Conservation (phyloP, 805 yeast species). For the Kuraishia piskuri region DNA sequence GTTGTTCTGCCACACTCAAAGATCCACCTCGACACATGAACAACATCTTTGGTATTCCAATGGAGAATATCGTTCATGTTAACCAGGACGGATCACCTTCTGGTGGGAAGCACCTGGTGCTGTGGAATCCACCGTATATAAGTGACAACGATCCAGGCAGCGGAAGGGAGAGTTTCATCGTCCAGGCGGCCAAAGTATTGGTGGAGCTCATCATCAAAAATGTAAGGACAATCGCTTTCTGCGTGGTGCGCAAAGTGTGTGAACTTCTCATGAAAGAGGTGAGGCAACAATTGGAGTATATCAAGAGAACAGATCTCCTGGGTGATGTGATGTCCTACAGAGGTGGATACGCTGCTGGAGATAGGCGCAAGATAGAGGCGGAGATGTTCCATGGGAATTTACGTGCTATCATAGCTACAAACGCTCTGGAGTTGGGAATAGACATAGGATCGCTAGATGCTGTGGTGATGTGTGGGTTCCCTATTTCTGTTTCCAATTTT, state of each 20-base stretch:
- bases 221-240: conserved; percentile 81
- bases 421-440: conserved; percentile 91
- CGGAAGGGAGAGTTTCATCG: conserved; percentile 62
- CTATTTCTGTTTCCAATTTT: conserved; percentile 75
- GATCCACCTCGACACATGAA: conserved; percentile 69
- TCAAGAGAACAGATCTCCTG: conserved; percentile 34
- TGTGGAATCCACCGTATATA: conserved; percentile 80
- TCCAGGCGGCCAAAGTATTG: conserved; percentile 69
- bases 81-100: conserved; percentile 83
- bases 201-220: conserved; percentile 55
- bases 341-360: conserved; percentile 87
- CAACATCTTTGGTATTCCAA: conserved; percentile 58
- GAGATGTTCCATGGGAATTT: conserved; percentile 86
- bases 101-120: conserved; percentile 64
- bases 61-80: conserved; percentile 44
- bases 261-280: conserved; percentile 85
- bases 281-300: conserved; percentile 38
- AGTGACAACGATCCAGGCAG: conserved; percentile 46
- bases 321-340: conserved; percentile 85
- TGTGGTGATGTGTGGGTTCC: conserved; percentile 89
- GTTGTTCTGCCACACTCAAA: conserved; percentile 90
- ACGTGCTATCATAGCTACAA: conserved; percentile 85
- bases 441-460: conserved; percentile 92
- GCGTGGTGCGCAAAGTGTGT: conserved; percentile 78
- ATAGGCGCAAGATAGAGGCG: conserved; percentile 78